phyloP scores from a whole-genome alignment of 1,139 yeast genomes.

The Suhomyces terraborum region DNA sequence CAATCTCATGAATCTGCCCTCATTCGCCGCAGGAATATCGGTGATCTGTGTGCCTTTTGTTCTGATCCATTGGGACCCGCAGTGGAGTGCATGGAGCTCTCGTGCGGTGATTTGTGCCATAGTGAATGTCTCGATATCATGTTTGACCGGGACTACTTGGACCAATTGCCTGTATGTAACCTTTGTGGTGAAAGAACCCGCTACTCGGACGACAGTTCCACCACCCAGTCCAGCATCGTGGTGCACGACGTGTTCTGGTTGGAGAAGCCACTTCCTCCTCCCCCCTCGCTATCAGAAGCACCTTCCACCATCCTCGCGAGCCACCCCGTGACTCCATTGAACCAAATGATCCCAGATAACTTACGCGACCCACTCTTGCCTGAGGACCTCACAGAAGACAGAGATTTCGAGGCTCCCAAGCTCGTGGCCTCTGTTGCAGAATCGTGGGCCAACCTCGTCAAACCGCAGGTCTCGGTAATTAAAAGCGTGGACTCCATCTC shows the following conservation, averaged over 20 bases:
- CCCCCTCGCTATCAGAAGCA: constrained; percentile 7
- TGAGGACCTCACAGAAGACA: constrained; percentile 2
- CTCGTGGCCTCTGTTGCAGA: neutral
- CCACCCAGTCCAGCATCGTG: constrained; percentile 11
- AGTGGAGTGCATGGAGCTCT: constrained; percentile 28
- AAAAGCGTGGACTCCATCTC: constrained; percentile 1
- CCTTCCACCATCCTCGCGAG: constrained; percentile 1
- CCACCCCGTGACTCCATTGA: constrained; percentile 28
- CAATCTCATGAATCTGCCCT: constrained; percentile 8
- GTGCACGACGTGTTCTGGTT: constrained; percentile 12
- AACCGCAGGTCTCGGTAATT: constrained; percentile 1
- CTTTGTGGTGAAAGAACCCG: constrained; percentile 17
- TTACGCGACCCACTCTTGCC: constrained; percentile 17
- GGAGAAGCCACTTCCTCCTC: constrained; percentile 16
- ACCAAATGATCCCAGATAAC: constrained; percentile 31
- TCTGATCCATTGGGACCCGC: constrained; percentile 27
- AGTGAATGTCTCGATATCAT: constrained; percentile 28
- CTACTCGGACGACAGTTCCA: constrained; percentile 12
- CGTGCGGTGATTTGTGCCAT: constrained; percentile 35
- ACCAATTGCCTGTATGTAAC: constrained; percentile 14
- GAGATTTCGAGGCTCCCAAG: neutral
- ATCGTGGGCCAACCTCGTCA: constrained; percentile 1
- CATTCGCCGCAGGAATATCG: constrained; percentile 5
- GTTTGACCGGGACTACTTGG: constrained; percentile 17
- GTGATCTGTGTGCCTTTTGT: constrained; percentile 31